These are phyloP conservation scores for Adansonia gregorii DNA, from an alignment of 441 rosid species.

Conservation along the genomic window DNA sequence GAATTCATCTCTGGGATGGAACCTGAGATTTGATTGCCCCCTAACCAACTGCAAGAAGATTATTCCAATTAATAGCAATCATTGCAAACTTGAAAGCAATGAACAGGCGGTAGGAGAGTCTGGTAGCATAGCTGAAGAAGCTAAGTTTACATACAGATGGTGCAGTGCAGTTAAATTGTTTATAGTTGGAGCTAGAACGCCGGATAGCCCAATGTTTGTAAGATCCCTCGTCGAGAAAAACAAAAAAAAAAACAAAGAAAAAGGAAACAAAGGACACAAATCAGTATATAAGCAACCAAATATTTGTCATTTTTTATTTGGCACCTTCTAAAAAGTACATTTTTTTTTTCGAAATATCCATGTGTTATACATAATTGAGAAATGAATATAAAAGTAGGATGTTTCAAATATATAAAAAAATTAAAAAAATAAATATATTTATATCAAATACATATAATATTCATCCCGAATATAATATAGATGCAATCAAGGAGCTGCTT, in stretches of 20 bases:
- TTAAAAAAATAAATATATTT: too few relatives aligned
- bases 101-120: not conserved
- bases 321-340: not conserved
- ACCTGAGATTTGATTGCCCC: slow-evolving; percentile 69
- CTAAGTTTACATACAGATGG: slow-evolving; percentile 56
- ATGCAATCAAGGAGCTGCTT: not conserved
- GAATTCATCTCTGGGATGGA: slow-evolving; percentile 63
- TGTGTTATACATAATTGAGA: too few relatives aligned
- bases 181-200: slow-evolving; percentile 56
- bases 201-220: slow-evolving; percentile 62
- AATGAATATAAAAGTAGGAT: too few relatives aligned
- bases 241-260: not conserved
- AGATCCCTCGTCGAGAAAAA: slow-evolving; percentile 51
- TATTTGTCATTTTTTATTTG: not conserved
- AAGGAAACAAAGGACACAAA: not conserved
- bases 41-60: slow-evolving; percentile 62
- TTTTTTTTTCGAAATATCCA: too few relatives aligned
- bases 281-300: not conserved
- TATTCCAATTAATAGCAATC: slow-evolving; percentile 21
- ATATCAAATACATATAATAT: too few relatives aligned
- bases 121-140: not conserved
- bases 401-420: too few relatives aligned
- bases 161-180: slow-evolving; percentile 62
- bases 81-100: not conserved
- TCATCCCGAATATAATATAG: too few relatives aligned